Base-by-base conservation (phyloP, 768 basidiomycete species). In the Clitopilus hobsonii region DNA sequence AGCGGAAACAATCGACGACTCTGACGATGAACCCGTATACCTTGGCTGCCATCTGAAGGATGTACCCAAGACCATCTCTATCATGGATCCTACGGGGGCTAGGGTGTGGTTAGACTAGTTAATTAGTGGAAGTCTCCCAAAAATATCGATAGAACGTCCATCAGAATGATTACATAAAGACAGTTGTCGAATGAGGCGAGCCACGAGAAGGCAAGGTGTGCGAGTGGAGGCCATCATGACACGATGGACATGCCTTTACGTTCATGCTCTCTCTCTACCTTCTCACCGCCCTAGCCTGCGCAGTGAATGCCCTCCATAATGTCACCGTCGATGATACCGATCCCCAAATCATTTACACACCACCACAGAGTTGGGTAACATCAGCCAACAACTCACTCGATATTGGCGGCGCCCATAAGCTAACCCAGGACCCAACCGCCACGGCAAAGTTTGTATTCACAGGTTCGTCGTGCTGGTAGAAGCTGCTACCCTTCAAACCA, bases 361-460 rank as follows among this genome's bases (percentile, higher is more conserved):
- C 41, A 20, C 16, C 41, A 18, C 41, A 45, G 22, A 45, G 41
- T 28, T 75, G 74, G 74, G 38, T 45, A 36, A 32, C 56, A 14
- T 69, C 71, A 1, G 65, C 67, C 28, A 62, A 65, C 25, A 69
- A 58, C 48, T 53, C 54, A 24, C 59, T 77, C 32, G 67, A 78
- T 60, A 64, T 61, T 49, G 74, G 72, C 20, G 61, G 65, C 11
- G 54, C 58, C 27, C 69, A 71, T 38, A 65, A 62, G 52, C 58
- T 68, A 29, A 66, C 65, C 20, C 58, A 61, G 30, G 61, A 63
- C 26, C 24, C 52, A 1, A 38, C 38, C 4, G 74, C 69, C n/a
- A 75, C 67, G 13, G 77, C 77, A n/a, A 64, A 65, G 2, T 71
- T 78, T 53, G 67, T 56, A 1, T 79, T 79, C 57, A 74, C 71